Percentiles rank a stretch among this genome's conserved stretches.
phyloP scores from a whole-genome alignment of 257 asterid species.

The Scutellaria minor region DNA sequence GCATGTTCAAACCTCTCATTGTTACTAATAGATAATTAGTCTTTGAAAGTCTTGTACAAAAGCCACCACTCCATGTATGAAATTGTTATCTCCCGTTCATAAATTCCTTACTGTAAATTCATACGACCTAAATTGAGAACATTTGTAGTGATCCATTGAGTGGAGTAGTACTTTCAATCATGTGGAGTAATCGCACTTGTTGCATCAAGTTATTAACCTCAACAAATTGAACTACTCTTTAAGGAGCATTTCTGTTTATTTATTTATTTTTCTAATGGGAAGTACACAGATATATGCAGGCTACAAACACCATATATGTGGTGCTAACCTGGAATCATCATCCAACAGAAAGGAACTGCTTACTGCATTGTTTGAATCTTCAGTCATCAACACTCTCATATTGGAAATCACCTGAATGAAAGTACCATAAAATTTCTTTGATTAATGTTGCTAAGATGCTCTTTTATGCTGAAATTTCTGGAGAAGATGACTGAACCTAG shows the following conservation, averaged over 20 bases:
- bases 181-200: not conserved
- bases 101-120: not conserved
- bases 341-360: slow-evolving; percentile 96
- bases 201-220: slow-evolving; percentile 10
- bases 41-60: not conserved
- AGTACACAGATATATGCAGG: not conserved
- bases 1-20: not conserved
- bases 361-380: slow-evolving; percentile 89
- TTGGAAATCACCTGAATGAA: slow-evolving; percentile 84
- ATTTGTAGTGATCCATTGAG: slow-evolving; percentile 10
- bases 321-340: slow-evolving; percentile 91
- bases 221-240: not conserved
- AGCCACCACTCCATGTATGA: slow-evolving; percentile 13
- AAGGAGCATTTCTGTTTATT: not conserved
- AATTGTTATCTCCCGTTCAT: not conserved
- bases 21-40: not conserved
- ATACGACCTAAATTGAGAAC: not conserved
- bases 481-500: slow-evolving; percentile 46
- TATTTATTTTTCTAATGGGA: not conserved
- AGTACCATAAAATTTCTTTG: not conserved
- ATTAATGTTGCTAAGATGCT: slow-evolving; percentile 27
- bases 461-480: slow-evolving; percentile 7
- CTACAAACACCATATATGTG: not conserved
- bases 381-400: slow-evolving; percentile 94
- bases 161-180: not conserved